A percentile compares a stretch with the other conserved stretches of the same genome.
phyloP scores from a whole-genome alignment of 1,284 basidiomycete species.

The Tilletiopsis washingtonensis region DNA sequence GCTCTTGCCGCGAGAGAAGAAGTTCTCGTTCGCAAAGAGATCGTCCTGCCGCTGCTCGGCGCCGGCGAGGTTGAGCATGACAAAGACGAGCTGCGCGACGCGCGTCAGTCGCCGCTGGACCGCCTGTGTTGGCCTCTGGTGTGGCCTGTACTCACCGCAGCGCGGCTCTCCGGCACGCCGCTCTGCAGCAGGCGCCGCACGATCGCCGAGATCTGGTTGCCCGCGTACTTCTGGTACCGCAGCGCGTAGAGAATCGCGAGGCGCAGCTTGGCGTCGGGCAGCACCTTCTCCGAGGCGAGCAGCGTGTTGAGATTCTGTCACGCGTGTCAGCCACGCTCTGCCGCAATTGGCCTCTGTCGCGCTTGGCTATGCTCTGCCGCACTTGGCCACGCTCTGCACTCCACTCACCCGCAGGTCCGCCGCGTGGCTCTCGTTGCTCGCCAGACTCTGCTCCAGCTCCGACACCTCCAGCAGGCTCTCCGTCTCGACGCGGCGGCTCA shows the following conservation, averaged over 20 bases:
- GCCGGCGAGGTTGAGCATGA: constrained; percentile 84
- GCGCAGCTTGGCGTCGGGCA: constrained; percentile 74
- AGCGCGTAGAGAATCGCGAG: constrained; percentile 90
- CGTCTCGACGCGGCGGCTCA: constrained; percentile 78
- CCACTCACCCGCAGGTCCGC: constrained; percentile 69
- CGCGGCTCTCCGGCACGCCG: constrained; percentile 75
- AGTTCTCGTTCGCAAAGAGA: constrained; percentile 88
- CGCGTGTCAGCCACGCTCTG: neutral
- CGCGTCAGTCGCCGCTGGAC: neutral
- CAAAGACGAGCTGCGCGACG: constrained; percentile 68
- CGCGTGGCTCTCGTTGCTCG: constrained; percentile 71
- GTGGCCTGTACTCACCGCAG: constrained; percentile 55
- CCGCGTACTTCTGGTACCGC: constrained; percentile 86
- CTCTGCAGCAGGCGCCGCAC: constrained; percentile 73
- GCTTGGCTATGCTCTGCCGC: neutral
- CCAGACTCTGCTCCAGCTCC: constrained; percentile 92
- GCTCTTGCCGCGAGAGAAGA: constrained; percentile 87
- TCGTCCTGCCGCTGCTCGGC: constrained; percentile 96
- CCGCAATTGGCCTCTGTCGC: too few species aligned
- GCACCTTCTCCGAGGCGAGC: constrained; percentile 58
- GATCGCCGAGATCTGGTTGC: constrained; percentile 71
- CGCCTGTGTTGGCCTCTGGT: neutral
- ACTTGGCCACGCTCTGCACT: too few species aligned
- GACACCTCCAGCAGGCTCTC: constrained; percentile 71
- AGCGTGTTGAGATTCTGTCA: constrained; percentile 6